Percentiles rank a stretch among this genome's conserved stretches.
Conservation (phyloP, 495 filamentous ascomycete species). For the Tuber magnatum region DNA sequence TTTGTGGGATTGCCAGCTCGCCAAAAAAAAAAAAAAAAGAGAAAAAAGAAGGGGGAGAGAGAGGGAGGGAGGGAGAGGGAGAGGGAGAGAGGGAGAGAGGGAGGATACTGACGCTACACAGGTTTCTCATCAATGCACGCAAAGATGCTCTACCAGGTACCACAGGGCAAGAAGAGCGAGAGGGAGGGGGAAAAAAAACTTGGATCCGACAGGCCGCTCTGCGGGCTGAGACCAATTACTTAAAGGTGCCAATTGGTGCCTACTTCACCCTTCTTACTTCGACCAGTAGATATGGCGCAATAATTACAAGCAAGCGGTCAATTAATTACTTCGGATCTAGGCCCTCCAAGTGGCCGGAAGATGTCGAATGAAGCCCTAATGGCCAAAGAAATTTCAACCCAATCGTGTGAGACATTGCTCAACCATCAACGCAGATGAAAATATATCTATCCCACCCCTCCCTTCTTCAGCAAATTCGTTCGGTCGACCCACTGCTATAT, state of each 20-base stretch:
- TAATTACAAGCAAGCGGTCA: neutral
- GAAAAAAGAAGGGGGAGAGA: too few relatives aligned
- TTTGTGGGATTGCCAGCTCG: neutral
- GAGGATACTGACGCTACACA: neutral
- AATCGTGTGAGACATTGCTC: neutral
- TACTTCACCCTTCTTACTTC: neutral
- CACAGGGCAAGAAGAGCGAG: slow-evolving; percentile 1
- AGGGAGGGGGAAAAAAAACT: neutral
- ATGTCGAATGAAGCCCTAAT: neutral
- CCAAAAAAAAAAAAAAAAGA: neutral
- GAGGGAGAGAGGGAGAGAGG: too few relatives aligned
- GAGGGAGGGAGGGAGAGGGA: too few relatives aligned
- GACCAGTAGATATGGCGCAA: slow-evolving; percentile 1
- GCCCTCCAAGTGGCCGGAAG: neutral
- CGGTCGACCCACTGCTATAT: neutral
- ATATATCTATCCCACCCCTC: slow-evolving; percentile 1
- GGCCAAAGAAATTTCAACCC: neutral
- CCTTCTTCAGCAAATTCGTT: neutral
- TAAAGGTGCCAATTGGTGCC: slow-evolving; percentile 1
- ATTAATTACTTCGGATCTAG: slow-evolving; percentile 4
- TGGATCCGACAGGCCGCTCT: neutral
- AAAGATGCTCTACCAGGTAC: neutral
- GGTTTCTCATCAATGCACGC: neutral
- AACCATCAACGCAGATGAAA: neutral
- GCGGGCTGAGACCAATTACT: neutral